A percentile compares a stretch with the other conserved stretches of the same genome.
Conservation (phyloP, 2,329 filamentous ascomycete genomes). For the Monilinia aucupariae region DNA sequence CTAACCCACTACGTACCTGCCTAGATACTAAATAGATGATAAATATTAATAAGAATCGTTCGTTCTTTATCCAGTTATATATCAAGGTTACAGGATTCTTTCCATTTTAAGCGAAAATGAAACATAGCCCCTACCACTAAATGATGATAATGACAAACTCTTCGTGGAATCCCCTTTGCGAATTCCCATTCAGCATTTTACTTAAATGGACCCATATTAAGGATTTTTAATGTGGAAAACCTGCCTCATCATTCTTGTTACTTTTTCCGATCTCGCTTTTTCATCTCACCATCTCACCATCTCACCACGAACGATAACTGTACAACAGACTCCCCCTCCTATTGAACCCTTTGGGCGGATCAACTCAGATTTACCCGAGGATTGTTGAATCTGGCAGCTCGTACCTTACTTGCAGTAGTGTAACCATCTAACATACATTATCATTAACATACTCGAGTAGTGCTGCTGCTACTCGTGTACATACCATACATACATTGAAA, state of each 20-base stretch:
- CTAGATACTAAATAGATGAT: too few species aligned
- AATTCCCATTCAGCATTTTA: too few species aligned
- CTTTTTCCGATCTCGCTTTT: neutral
- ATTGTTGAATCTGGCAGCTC: neutral
- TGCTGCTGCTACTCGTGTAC: too few species aligned
- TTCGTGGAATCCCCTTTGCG: too few species aligned
- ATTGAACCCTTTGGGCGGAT: too few species aligned
- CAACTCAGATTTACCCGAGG: neutral
- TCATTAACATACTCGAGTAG: neutral
- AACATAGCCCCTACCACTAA: neutral
- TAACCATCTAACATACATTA: neutral
- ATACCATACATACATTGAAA: too few species aligned
- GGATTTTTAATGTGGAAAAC: neutral
- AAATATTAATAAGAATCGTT: neutral
- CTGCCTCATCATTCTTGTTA: too few species aligned
- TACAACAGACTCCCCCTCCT: too few species aligned
- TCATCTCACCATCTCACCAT: neutral
- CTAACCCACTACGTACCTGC: too few species aligned
- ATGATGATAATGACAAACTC: too few species aligned
- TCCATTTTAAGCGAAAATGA: neutral
- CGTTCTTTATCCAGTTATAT: neutral
- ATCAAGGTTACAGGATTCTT: too few species aligned
- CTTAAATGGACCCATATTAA: neutral
- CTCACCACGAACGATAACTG: neutral
- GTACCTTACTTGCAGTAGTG: conserved; percentile 14